These are phyloP conservation scores for Dichotomopilus funicola DNA, from an alignment of 2,329 filamentous ascomycete species.

Conservation along the genomic window DNA sequence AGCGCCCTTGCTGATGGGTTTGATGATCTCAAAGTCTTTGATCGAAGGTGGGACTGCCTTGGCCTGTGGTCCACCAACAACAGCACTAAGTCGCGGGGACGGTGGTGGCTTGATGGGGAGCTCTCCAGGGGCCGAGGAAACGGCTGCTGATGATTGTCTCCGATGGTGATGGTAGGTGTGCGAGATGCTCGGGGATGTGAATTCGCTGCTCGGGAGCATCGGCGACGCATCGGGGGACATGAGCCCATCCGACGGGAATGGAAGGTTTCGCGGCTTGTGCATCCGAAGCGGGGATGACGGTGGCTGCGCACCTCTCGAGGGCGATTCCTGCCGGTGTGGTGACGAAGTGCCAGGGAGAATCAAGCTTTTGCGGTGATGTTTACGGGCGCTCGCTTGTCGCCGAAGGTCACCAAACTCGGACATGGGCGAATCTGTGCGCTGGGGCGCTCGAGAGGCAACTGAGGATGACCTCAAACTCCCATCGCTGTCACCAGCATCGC, in stretches of 20 bases:
- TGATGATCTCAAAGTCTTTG: conserved; percentile 99
- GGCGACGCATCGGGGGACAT: conserved; percentile 87
- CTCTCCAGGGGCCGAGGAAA: conserved; percentile 50
- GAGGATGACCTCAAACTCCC: conserved; percentile 80
- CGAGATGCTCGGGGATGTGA: conserved; percentile 62
- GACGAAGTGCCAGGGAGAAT: conserved; percentile 74
- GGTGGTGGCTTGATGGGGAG: conserved; percentile 60
- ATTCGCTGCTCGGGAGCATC: conserved; percentile 74
- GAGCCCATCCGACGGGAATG: conserved; percentile 55
- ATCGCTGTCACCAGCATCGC: conserved; percentile 80
- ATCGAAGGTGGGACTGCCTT: conserved; percentile 90
- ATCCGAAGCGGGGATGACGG: conserved; percentile 77
- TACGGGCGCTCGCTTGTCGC: conserved; percentile 69
- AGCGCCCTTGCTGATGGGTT: conserved; percentile 96
- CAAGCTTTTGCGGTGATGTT: conserved; percentile 80
- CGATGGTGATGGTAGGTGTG: conserved; percentile 51
- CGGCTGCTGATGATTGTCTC: conserved; percentile 83
- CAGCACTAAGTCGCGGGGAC: conserved; percentile 74
- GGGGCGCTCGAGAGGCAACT: conserved; percentile 57
- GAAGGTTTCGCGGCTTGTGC: conserved; percentile 65
- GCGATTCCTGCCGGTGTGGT: conserved; percentile 80
- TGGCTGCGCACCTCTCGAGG: conserved; percentile 59
- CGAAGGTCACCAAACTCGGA: conserved; percentile 75
- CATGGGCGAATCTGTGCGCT: conserved; percentile 80
- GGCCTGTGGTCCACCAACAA: conserved; percentile 72